Base-by-base conservation (phyloP, 179 eudicot genomes). In the Spinacia oleracea region DNA sequence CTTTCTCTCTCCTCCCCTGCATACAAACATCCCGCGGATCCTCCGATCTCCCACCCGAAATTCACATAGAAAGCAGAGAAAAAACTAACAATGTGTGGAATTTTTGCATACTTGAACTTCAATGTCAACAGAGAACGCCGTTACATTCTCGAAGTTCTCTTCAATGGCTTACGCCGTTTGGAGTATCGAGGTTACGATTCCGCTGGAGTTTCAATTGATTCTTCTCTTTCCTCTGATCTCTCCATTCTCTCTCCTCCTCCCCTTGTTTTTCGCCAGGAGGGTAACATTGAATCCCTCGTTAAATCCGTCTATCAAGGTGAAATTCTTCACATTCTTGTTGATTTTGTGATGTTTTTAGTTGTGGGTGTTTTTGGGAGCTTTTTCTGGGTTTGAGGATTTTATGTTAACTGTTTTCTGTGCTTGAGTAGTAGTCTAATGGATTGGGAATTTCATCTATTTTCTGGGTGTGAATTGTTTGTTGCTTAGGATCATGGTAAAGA, bases 111-210 rank as follows among this genome's bases (percentile, higher is more conserved):
- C 63, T 71, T 92, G 78, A 94, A 94, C 84, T 94, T 79, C 86
- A 85, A 89, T 21, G 91, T 94, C 0, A 85, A 59, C 77, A 85
- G 91, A 74, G 98, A 94, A 70, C 83, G 97, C 32, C 89, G 97
- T 20, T 94, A 89, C 85, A 87, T 94, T 58, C 69, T 94, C 14
- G 90, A 94, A 74, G 89, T 94, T 5, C 88, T 94, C 43, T 92
- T 94, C 83, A 90, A 94, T 83, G 98, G 97, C 48, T 84, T 94
- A 21, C 84, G 96, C 72, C 93, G 98, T 32, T 81, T 94, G 84
- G 98, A 94, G 90, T 91, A 94, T 74, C 84, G 98, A 60, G 98
- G 98, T 43, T 94, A 94, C 68, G 98, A 94, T 85, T 94, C 97
- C 45, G 32, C 35, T 16, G 77, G 77, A 15, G 51, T 72, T 53